Base-by-base conservation (phyloP, 2,329 filamentous ascomycete genomes). In the Pseudogymnoascus sp. region DNA sequence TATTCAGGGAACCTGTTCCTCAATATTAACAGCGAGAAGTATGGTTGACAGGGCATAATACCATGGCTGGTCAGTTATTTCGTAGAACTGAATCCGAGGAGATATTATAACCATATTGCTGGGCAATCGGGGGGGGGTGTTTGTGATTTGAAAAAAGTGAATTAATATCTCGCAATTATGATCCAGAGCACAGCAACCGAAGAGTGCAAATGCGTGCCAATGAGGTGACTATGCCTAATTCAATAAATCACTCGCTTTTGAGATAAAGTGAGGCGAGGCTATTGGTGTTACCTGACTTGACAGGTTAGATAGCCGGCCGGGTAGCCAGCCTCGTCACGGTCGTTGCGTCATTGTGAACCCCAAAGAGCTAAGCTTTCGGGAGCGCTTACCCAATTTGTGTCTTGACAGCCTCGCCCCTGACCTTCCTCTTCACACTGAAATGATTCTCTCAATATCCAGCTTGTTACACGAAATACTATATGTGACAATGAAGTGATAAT, bases 61-160 rank as follows among this genome's bases (percentile, higher is more conserved):
- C 86, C 87, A 89, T 63, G 81, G 68, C 73, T 87, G 84, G 70
- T 89, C 87, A 67, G 86, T 82, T 66, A 89, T 85, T 77, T 89
- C 87, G 66, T 85, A 86, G 68, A 88, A 80, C 71, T 88, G 84
- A 73, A 86, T 76, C 7, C 84, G 81, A 6, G 82, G 84, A 63
- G 84, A 72, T 40, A 81, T 75, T 59, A 82, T 78, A 43, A 79
- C 75, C 77, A 82, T 82, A 59, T 64, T 68, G 64, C 16, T 2
- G 28, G 3, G 8, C n/a, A 56, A 56, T 56, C 34, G n/a, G 16
- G 28, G 8, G n/a, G 8, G n/a, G 11, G 7, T 34, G 7, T 34
- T 21, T 56, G n/a, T 56, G 49, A 21, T 36, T 14, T 14, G 8
- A 34, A 56, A 14, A 5, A 56, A 56, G 7, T 3, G 8, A 34